phyloP scores from a whole-genome alignment of 1,139 yeast species.

The Diutina pseudorugosa region DNA sequence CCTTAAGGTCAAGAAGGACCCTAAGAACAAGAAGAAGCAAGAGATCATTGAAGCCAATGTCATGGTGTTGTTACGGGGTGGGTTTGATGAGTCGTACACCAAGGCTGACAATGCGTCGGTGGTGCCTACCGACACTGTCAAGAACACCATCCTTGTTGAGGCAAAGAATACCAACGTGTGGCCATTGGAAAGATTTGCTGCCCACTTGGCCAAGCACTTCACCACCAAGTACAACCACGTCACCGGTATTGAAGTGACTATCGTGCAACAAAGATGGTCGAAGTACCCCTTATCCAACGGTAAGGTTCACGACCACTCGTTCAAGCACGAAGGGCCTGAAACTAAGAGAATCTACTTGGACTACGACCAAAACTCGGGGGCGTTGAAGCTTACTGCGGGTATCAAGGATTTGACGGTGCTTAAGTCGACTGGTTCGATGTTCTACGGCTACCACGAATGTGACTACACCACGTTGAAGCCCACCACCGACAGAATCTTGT shows the following conservation, averaged over 20 bases:
- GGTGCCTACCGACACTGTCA: conserved; percentile 90
- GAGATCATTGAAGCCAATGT: conserved; percentile 81
- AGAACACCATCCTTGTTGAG: conserved; percentile 72
- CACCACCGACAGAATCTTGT: conserved; percentile 70
- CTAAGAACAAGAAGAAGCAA: conserved; percentile 56
- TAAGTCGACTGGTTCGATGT: conserved; percentile 91
- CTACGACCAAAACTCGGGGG: conserved; percentile 34
- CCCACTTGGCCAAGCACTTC: conserved; percentile 73
- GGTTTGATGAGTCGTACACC: conserved; percentile 70
- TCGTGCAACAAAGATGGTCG: conserved; percentile 66
- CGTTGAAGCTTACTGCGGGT: conserved; percentile 49
- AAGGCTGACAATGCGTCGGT: conserved; percentile 75
- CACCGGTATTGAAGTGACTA: conserved; percentile 52
- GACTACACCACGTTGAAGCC: conserved; percentile 83
- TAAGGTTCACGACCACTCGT: conserved; percentile 68
- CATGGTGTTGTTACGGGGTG: conserved; percentile 61
- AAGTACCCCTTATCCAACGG: conserved; percentile 27
- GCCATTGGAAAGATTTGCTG: conserved; percentile 88
- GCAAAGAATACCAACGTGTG: conserved; percentile 74
- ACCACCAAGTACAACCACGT: conserved; percentile 65
- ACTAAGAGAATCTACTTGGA: conserved; percentile 49
- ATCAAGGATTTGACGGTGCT: conserved; percentile 76
- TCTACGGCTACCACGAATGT: conserved; percentile 74
- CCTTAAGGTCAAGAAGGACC: conserved; percentile 72
- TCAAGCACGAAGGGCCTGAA: conserved; percentile 76